A percentile compares a stretch with the other conserved stretches of the same genome.
These are phyloP conservation scores for Pyricularia pennisetigena DNA, from an alignment of 2,329 filamentous ascomycete species.

Conservation along the genomic window DNA sequence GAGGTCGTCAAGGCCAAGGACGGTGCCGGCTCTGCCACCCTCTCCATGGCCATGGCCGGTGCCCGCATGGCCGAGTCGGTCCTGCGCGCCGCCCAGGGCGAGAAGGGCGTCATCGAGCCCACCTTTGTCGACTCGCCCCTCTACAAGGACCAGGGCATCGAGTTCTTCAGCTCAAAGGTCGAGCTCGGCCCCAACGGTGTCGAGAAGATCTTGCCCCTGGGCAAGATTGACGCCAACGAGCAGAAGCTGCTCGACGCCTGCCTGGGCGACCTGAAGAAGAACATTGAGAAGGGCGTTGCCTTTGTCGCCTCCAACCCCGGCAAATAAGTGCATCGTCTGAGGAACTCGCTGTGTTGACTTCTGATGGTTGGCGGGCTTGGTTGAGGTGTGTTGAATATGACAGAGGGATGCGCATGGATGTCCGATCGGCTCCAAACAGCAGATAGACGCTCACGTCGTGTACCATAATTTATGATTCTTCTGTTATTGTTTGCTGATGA, in stretches of 20 bases:
- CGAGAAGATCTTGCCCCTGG: conserved; percentile 83
- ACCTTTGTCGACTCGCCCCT: conserved; percentile 95
- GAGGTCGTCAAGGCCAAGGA: conserved; percentile 84
- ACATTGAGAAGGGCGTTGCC: conserved; percentile 81
- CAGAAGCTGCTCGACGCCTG: conserved; percentile 80
- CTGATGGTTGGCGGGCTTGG: not conserved
- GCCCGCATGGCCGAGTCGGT: conserved; percentile 70
- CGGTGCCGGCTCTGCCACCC: conserved; percentile 71
- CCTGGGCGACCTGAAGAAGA: conserved; percentile 79
- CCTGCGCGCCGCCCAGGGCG: conserved; percentile 83
- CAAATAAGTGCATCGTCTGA: conserved; percentile 33
- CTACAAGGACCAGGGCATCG: conserved; percentile 96
- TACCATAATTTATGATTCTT: not conserved
- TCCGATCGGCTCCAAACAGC: not conserved
- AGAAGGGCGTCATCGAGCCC: conserved; percentile 92
- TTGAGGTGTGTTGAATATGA: not conserved
- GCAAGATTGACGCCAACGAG: conserved; percentile 77
- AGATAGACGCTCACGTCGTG: conserved; percentile 1
- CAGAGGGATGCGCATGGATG: not conserved
- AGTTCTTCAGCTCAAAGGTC: conserved; percentile 94
- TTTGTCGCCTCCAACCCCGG: conserved; percentile 51
- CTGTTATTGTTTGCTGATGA: not conserved
- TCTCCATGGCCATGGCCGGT: conserved; percentile 86
- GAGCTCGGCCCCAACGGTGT: conserved; percentile 96
- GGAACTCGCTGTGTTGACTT: not conserved